Evolutionary conservation across 208 protist species (phyloP).

Genomic region (Wallacemonas collosoma): DNA sequence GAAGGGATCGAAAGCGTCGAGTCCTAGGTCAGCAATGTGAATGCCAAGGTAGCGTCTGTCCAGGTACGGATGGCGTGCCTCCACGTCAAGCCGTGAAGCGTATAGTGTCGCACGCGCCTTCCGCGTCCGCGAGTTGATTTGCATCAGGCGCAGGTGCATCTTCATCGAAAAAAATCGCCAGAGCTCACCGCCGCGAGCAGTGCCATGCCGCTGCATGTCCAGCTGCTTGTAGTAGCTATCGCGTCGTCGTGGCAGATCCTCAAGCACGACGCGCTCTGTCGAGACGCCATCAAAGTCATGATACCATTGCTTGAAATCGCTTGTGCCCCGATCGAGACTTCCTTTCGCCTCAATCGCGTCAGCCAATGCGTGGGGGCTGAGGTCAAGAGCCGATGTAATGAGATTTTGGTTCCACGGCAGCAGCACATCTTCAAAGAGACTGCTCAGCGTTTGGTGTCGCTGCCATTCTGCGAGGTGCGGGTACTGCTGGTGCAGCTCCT

Average conservation of each 20-base stretch:
- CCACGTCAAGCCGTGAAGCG: conserved; percentile 30
- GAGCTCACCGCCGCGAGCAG: conserved; percentile 6
- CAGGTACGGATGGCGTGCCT: conserved; percentile 59
- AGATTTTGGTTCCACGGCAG: conserved; percentile 41
- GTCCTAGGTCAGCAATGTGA: conserved; percentile 39
- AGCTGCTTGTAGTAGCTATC: conserved; percentile 43
- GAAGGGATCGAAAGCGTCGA: conserved; percentile 40
- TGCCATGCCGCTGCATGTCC: conserved; percentile 15
- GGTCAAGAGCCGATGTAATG: neutral
- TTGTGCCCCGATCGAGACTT: conserved; percentile 29
- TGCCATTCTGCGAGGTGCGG: conserved; percentile 38
- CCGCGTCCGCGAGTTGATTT: conserved; percentile 37
- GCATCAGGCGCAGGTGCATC: conserved; percentile 26
- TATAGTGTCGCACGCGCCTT: conserved; percentile 40
- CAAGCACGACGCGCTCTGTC: conserved; percentile 24
- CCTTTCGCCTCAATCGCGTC: conserved; percentile 32
- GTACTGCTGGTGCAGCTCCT: conserved; percentile 48
- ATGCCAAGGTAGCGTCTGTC: conserved; percentile 40
- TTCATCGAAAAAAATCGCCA: conserved; percentile 20
- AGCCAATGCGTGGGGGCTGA: conserved; percentile 31
- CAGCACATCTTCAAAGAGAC: conserved; percentile 49
- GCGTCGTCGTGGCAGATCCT: conserved; percentile 28
- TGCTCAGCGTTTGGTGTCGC: conserved; percentile 44
- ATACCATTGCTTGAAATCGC: conserved; percentile 40
- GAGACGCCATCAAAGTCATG: conserved; percentile 34